These are phyloP conservation scores for Suhomyces emberorum DNA, from an alignment of 805 yeast species.

Conservation along the genomic window DNA sequence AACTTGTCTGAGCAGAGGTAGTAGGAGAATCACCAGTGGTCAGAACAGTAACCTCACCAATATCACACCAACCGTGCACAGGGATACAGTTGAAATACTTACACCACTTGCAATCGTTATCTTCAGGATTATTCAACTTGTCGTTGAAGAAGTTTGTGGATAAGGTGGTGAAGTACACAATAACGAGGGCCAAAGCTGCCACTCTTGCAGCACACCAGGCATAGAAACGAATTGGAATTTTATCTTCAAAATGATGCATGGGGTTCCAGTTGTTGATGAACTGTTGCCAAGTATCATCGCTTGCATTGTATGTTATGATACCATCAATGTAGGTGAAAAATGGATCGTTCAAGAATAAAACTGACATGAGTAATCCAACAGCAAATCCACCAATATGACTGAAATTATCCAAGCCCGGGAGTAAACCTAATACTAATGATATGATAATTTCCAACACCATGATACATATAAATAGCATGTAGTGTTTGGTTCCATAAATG, in stretches of 20 bases:
- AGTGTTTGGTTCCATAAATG: constrained; percentile 44
- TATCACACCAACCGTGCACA: constrained; percentile 66
- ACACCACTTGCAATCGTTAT: constrained; percentile 64
- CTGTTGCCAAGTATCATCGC: constrained; percentile 28
- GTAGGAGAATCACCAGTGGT: constrained; percentile 8
- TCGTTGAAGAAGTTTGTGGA: constrained; percentile 44
- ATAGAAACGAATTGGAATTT: constrained; percentile 38
- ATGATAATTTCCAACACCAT: constrained; percentile 57
- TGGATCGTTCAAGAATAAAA: constrained; percentile 56
- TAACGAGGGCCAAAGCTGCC: constrained; percentile 40
- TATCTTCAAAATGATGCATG: constrained; percentile 28
- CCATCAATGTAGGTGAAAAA: constrained; percentile 41
- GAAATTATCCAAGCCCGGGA: constrained; percentile 75
- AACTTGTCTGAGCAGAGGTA: constrained; percentile 1
- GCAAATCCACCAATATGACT: constrained; percentile 75
- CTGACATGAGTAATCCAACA: constrained; percentile 51
- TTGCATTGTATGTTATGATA: constrained; percentile 32
- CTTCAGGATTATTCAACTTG: constrained; percentile 22
- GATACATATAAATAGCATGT: constrained; percentile 41
- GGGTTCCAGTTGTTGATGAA: constrained; percentile 42
- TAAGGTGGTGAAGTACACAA: constrained; percentile 50
- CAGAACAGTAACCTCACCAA: constrained; percentile 36
- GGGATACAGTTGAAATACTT: constrained; percentile 70
- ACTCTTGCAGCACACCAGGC: constrained; percentile 53
- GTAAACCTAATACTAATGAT: constrained; percentile 58